These are phyloP conservation scores for Citrus maxima DNA, from an alignment of 345 rosid genomes.

Conservation along the genomic window DNA sequence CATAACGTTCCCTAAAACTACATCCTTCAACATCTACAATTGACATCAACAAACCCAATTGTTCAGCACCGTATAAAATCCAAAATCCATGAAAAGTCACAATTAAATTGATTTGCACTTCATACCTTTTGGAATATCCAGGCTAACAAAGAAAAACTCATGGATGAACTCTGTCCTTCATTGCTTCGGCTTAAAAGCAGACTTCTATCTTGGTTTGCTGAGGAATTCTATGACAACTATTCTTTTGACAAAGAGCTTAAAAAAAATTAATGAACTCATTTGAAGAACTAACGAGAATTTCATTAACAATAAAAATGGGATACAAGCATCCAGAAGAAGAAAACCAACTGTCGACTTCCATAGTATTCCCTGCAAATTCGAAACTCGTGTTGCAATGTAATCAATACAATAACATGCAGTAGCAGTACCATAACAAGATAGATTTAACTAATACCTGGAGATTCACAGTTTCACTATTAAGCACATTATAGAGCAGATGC, in stretches of 20 bases:
- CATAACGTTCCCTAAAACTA: conserved; percentile 53
- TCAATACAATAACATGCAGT: background rate
- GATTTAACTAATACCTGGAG: conserved; percentile 41
- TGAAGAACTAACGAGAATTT: conserved; percentile 1
- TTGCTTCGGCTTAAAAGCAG: conserved; percentile 37
- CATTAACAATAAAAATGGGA: conserved; percentile 34
- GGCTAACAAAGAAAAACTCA: conserved; percentile 30
- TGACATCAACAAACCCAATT: background rate
- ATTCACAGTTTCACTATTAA: conserved; percentile 40
- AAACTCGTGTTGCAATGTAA: background rate
- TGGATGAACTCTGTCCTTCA: conserved; percentile 40
- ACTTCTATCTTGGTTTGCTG: conserved; percentile 55
- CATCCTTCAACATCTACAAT: conserved; percentile 55
- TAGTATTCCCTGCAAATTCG: conserved; percentile 52
- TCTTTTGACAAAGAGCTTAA: background rate
- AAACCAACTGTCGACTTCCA: conserved; percentile 57
- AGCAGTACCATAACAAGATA: background rate
- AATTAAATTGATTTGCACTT: background rate
- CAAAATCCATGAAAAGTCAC: background rate
- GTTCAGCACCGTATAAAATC: conserved; percentile 1
- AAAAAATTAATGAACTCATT: background rate
- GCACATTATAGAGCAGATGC: conserved; percentile 68
- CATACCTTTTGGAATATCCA: conserved; percentile 43
- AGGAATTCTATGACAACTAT: conserved; percentile 28
- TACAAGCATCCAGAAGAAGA: conserved; percentile 81